Evolutionary conservation across 306 rosid genomes (phyloP), one percentile per base, ranked within the genome.

Genomic region (Inga oerstediana): DNA sequence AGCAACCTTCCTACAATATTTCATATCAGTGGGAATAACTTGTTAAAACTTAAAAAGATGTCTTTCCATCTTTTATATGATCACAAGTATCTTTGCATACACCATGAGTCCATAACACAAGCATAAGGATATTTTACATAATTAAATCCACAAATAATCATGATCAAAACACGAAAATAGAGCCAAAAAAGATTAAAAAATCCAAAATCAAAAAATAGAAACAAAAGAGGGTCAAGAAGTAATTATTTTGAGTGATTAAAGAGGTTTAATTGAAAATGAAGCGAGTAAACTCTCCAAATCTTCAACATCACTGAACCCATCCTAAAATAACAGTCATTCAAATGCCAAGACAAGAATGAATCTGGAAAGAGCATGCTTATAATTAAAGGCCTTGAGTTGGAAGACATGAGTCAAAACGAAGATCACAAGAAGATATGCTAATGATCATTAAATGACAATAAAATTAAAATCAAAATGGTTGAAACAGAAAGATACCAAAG

Each of bases 221-320:
- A 32, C 34, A 2, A 32, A 32, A 32, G 34, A 32, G 34, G 34
- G 34, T 32, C 2, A 32, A 2, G 34, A 83, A 85, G 78, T 35
- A 74, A 56, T 58, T 92, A 84, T 93, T 97, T 93, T 90, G 30
- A 93, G 96, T 83, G 96, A 94, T 85, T 87, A 87, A 82, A 94
- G 94, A 82, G 97, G 97, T 87, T 89, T 93, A 30, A 78, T 88
- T 44, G 99, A 97, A 84, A 96, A 92, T 80, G 99, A 91, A 79
- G 97, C 89, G 85, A 93, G 89, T 52, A 98, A 93, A 82, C 87
- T 82, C 87, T 91, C 94, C 92, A 96, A 86, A 91, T 92, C 94
- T 86, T 79, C 88, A 86, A 90, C 86, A 87, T 91, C 90, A 64
- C 79, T 83, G 85, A 91, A 91, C 58, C 88, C 93, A 69, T 91